A percentile compares a stretch with the other conserved stretches of the same genome.
Evolutionary conservation across 768 basidiomycete genomes (phyloP).

Genomic region (Lentinula edodes): DNA sequence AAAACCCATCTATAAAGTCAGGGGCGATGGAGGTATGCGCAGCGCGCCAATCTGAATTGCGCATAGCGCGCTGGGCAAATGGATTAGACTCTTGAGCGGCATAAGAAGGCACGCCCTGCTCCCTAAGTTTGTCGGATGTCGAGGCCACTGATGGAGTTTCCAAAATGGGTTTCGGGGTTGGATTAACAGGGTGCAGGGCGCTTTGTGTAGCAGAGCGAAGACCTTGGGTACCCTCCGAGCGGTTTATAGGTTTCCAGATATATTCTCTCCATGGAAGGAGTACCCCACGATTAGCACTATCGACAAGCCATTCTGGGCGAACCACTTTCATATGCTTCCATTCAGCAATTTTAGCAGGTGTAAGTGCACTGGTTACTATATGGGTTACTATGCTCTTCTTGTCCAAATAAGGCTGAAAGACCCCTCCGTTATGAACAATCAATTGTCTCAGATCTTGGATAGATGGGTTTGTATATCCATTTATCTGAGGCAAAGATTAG

Average conservation of each 20-base stretch:
- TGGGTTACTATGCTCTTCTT: constrained; percentile 78
- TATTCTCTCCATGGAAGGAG: constrained; percentile 82
- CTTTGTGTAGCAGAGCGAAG: constrained; percentile 28
- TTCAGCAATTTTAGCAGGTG: constrained; percentile 83
- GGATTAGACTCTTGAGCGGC: constrained; percentile 66
- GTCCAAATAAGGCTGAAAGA: constrained; percentile 80
- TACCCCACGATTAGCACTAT: constrained; percentile 61
- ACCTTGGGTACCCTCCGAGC: constrained; percentile 47
- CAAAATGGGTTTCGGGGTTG: neutral
- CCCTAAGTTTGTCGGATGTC: constrained; percentile 27
- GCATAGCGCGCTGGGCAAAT: constrained; percentile 73
- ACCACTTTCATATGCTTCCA: constrained; percentile 91
- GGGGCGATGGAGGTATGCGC: constrained; percentile 83
- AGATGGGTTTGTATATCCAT: constrained; percentile 85
- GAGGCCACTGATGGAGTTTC: neutral
- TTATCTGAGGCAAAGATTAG: constrained; percentile 49
- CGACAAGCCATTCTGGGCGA: constrained; percentile 80
- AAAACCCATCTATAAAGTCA: constrained; percentile 82
- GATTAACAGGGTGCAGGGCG: constrained; percentile 18
- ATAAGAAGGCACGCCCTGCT: constrained; percentile 55
- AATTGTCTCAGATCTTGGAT: constrained; percentile 79
- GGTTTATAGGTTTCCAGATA: constrained; percentile 46
- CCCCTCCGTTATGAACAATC: constrained; percentile 78
- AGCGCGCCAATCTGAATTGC: constrained; percentile 78
- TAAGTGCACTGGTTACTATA: constrained; percentile 87